Base-by-base conservation (phyloP, 208 protist species). In the Novymonas esmeraldas region DNA sequence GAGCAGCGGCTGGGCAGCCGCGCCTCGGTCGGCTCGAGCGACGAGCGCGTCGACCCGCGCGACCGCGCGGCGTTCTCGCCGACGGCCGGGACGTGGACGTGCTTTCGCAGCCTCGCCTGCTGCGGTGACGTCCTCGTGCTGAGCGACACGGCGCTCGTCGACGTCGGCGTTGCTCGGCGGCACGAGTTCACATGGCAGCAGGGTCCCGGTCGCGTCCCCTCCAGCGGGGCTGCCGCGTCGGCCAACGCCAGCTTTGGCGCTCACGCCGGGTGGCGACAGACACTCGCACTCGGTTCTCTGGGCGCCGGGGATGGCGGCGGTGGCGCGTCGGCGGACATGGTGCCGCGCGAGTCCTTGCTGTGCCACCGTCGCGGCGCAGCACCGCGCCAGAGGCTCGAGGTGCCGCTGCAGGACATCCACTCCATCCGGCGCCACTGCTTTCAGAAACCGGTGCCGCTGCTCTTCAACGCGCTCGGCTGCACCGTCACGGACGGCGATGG, bases 371-470 rank as follows among this genome's bases (percentile, higher is more conserved):
- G 28, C 46, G 4, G 18, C 26, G 34, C 7, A 2, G 14, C 46
- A 50, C 11, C 48, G 11, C 61, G 50, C 26, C 72, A 57, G 20
- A 74, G 39, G 2, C 76, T 58, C 38, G 66, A 67, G n/a, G 62
- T 84, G n/a, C 65, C 64, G 3, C 44, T 79, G 22, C 34, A 48
- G 31, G 78, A 79, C 31, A 66, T 84, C 26, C 22, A 62, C 13
- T 64, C 60, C 20, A 45, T 80, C 3, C 60, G 72, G 41, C 78
- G 70, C 24, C 60, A 80, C 66, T 70, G 60, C 55, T 84, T 84
- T 39, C 54, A 70, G 26, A 52, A 58, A 5, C 78, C 78, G 5
- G 14, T 80, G 24, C 28, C 70, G 33, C 59, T 84, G 24, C 45
- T 50, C 0, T 84, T 79, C 29, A 64, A 67, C 39, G 62, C 36